Base-by-base conservation (phyloP, 352 stramenopile species). In the Phytophthora meadii region DNA sequence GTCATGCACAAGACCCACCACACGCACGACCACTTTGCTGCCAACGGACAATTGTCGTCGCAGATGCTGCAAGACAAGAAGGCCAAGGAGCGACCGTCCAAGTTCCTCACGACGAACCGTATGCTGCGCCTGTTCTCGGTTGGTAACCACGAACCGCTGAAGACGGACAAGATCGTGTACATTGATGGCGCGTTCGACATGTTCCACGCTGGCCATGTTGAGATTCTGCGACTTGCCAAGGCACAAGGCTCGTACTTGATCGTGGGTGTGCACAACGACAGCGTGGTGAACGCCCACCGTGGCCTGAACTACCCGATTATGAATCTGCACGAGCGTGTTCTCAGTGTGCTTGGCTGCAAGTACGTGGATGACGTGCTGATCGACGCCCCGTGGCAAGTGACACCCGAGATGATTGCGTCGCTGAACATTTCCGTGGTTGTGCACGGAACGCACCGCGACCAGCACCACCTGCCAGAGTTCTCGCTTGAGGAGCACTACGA, bases 331-430 rank as follows among this genome's bases (percentile, higher is more conserved):
- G 97, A 99, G 85, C 89, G 98, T 48, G 94, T 99, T 40, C 81
- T 99, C 27, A 98, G 88, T 75, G 96, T 99, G 24, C 74, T 99
- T 25, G 94, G 95, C 48, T 99, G 96, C 78, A 96, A 97, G 46
- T 99, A 93, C 70, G 95, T 98, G 17, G 97, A 99, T 74, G 97
- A 99, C 74, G 97, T 99, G 37, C 77, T 99, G 47, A 99, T 99
- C 50, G 97, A 99, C 70, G 97, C 97, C 42, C 97, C 97, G 32
- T 95, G 94, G 71, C 79, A 94, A 45, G 90, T 99, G 27, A 99
- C 96, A 50, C 88, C 90, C 41, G 95, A 99, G 62, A 98, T 99
- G 96, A 93, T 99, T 66, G 90, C 90, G 42, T 97, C 88, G 47
- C 79, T 98, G 15, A 87, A 92, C 47, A 78, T 98, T 34, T 76